Evolutionary conservation across 2,329 filamentous ascomycete species (phyloP).

Genomic region (Aureobasidium pullulans): DNA sequence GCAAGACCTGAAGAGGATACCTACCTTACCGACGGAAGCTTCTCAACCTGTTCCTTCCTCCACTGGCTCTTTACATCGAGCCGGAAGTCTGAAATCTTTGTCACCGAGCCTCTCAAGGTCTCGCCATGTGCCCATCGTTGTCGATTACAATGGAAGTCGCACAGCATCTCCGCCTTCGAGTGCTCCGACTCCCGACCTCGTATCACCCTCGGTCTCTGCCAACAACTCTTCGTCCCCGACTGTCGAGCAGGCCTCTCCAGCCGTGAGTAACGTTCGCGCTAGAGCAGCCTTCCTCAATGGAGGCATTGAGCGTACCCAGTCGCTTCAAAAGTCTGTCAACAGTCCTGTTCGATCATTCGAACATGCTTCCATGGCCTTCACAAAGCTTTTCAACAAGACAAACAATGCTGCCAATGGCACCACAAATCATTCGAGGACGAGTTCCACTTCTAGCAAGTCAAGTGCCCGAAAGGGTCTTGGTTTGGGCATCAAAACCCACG

Average conservation of each 20-base stretch:
- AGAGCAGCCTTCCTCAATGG: slow-evolving; percentile 16
- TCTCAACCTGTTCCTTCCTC: background rate
- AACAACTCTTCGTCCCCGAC: background rate
- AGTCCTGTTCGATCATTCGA: slow-evolving; percentile 31
- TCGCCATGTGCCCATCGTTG: slow-evolving; percentile 18
- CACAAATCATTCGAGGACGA: slow-evolving; percentile 13
- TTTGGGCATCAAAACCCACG: slow-evolving; percentile 4
- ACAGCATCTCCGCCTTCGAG: background rate
- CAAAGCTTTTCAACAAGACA: slow-evolving; percentile 28
- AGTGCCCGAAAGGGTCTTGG: slow-evolving; percentile 4
- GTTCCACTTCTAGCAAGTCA: slow-evolving; percentile 6
- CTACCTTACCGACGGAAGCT: background rate
- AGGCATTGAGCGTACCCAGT: slow-evolving; percentile 17
- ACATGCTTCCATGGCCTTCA: slow-evolving; percentile 32
- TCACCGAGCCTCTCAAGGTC: background rate
- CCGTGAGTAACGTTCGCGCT: slow-evolving; percentile 11
- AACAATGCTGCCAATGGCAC: slow-evolving; percentile 20
- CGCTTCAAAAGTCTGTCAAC: slow-evolving; percentile 25
- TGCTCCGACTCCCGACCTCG: background rate
- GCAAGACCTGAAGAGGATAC: background rate
- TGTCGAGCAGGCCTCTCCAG: background rate
- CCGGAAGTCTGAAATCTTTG: background rate
- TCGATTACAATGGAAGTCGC: slow-evolving; percentile 4
- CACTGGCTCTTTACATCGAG: background rate
- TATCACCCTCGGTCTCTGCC: background rate